Evolutionary conservation across 768 basidiomycete genomes (phyloP).

Genomic region (Xanthoconium stramineum): DNA sequence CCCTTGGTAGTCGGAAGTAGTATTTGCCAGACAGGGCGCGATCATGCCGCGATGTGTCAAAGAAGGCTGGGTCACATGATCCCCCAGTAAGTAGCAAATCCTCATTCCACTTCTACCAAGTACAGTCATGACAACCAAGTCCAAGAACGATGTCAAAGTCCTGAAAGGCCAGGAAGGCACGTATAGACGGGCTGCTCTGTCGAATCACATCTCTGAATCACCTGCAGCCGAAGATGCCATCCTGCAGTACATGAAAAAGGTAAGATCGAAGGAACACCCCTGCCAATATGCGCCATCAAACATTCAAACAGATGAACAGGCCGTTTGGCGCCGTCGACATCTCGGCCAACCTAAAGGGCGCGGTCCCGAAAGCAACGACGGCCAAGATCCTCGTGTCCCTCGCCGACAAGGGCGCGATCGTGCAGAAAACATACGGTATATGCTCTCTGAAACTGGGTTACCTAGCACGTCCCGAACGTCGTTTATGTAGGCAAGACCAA

Average conservation of each 20-base stretch:
- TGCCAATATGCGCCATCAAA: slow-evolving; percentile 5
- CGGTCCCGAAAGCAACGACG: slow-evolving; percentile 76
- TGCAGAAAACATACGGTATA: slow-evolving; percentile 80
- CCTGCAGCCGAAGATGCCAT: slow-evolving; percentile 67
- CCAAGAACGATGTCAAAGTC: slow-evolving; percentile 53
- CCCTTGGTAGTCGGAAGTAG: too few relatives aligned
- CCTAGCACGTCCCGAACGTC: not conserved
- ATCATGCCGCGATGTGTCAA: too few relatives aligned
- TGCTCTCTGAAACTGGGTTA: not conserved
- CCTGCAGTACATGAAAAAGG: slow-evolving; percentile 75
- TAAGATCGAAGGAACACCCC: slow-evolving; percentile 29
- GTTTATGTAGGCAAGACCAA: slow-evolving; percentile 65
- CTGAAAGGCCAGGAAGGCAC: slow-evolving; percentile 76
- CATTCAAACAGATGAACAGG: slow-evolving; percentile 76
- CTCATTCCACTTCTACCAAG: too few relatives aligned
- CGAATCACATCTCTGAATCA: not conserved
- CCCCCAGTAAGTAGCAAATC: too few relatives aligned
- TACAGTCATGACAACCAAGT: slow-evolving; percentile 41
- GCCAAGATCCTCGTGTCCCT: slow-evolving; percentile 81
- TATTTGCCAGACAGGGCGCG: too few relatives aligned
- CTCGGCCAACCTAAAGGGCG: slow-evolving; percentile 86
- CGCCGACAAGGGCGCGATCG: slow-evolving; percentile 81
- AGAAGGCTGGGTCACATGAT: too few relatives aligned
- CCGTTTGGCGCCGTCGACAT: slow-evolving; percentile 93
- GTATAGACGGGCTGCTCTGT: not conserved